Conservation (phyloP, 2,329 filamentous ascomycete species). For the Gnomoniopsis smithogilvyi region DNA sequence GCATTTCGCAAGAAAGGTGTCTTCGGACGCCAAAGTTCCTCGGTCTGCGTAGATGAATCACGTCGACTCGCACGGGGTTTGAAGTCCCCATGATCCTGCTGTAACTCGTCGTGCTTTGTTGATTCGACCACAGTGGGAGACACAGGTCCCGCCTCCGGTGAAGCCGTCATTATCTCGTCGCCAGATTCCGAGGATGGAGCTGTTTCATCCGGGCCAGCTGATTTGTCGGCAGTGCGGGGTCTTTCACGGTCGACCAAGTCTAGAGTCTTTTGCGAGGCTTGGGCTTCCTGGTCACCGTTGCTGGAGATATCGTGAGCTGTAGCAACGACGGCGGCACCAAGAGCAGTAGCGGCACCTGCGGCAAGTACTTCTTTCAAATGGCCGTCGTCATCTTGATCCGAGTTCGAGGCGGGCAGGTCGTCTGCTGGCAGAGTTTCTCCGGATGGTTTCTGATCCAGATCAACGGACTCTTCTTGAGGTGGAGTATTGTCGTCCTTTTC, state of each 20-base stretch:
- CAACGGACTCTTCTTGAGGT: neutral
- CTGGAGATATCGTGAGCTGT: neutral
- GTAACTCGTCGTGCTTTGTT: neutral
- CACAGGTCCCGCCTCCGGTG: constrained; percentile 19
- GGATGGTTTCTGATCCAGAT: neutral
- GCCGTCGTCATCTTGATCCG: neutral
- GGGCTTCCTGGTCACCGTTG: neutral
- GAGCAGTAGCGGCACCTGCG: neutral
- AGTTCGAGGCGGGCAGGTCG: neutral
- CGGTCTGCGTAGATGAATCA: constrained; percentile 29
- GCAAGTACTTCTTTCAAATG: neutral
- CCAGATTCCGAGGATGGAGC: neutral
- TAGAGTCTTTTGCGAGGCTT: neutral
- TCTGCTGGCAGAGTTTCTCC: neutral
- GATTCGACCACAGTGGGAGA: constrained; percentile 20
- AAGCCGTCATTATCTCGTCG: neutral
- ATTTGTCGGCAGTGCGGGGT: constrained; percentile 1
- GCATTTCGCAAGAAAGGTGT: constrained; percentile 28
- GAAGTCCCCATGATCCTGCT: constrained; percentile 4
- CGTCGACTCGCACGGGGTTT: constrained; percentile 21
- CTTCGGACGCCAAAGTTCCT: constrained; percentile 18
- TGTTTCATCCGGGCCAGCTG: neutral
- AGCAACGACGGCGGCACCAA: constrained; percentile 2
- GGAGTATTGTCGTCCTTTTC: too few relatives aligned
- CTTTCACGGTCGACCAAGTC: neutral